phyloP scores from a whole-genome alignment of 352 stramenopile genomes.

The Phytophthora palmivora region DNA sequence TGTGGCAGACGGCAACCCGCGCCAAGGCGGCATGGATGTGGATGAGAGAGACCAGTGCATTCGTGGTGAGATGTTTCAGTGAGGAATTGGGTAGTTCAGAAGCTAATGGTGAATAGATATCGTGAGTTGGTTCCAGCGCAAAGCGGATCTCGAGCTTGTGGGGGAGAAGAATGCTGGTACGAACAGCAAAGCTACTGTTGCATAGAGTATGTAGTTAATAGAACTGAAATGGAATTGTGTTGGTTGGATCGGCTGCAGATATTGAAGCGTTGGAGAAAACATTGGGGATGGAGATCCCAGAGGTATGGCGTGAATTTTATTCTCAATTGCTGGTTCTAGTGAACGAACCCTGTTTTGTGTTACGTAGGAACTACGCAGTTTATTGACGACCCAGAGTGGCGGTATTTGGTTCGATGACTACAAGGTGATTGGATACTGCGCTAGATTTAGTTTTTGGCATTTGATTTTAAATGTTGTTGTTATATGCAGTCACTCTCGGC shows the following conservation, averaged over 20 bases:
- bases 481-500: constrained; percentile 58
- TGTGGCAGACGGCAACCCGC: constrained; percentile 72
- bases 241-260: constrained; percentile 37
- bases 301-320: constrained; percentile 34
- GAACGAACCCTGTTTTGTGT: no score
- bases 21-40: constrained; percentile 79
- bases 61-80: constrained; percentile 66
- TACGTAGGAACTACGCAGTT: constrained; percentile 58
- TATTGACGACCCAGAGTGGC: constrained; percentile 78
- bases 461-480: constrained; percentile 3
- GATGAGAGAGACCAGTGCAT: constrained; percentile 86
- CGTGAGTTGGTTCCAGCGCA: constrained; percentile 87
- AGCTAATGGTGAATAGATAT: constrained; percentile 55
- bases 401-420: constrained; percentile 89
- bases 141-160: constrained; percentile 60
- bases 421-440: constrained; percentile 38
- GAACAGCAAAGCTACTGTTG: background rate
- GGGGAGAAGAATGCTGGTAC: constrained; percentile 58
- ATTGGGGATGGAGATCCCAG: constrained; percentile 63
- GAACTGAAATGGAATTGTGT: background rate
- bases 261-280: constrained; percentile 79
- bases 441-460: no score
- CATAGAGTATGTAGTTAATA: background rate
- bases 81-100: background rate
- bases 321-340: no score